A percentile compares a stretch with the other conserved stretches of the same genome.
Conservation (phyloP, 768 basidiomycete genomes). For the Phaffia australis region DNA sequence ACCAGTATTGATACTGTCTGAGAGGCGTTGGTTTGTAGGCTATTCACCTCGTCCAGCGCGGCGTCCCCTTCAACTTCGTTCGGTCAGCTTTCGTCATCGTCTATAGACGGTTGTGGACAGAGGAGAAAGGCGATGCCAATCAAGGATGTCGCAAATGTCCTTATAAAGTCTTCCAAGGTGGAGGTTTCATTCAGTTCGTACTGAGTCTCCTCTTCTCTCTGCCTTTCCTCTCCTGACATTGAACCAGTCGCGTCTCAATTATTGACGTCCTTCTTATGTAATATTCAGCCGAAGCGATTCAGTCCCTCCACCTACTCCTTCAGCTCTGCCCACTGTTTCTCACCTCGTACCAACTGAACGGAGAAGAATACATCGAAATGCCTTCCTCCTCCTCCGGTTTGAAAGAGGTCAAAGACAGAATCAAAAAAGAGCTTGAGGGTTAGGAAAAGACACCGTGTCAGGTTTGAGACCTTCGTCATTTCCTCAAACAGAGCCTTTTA, state of each 20-base stretch:
- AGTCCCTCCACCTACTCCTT: constrained; percentile 34
- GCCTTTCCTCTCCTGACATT: background rate
- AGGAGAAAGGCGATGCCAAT: constrained; percentile 36
- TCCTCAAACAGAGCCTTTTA: too few relatives aligned
- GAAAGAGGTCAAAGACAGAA: constrained; percentile 38
- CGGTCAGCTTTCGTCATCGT: background rate
- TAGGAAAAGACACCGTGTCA: background rate
- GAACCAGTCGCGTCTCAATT: background rate
- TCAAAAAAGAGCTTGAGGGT: constrained; percentile 33
- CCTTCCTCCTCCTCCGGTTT: constrained; percentile 30
- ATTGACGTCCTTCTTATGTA: background rate
- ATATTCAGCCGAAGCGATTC: constrained; percentile 34
- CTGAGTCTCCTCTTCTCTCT: background rate
- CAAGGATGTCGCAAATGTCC: constrained; percentile 35
- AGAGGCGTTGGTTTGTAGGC: constrained; percentile 25
- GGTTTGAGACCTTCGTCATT: too few relatives aligned
- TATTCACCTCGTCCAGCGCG: constrained; percentile 34
- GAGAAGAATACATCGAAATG: constrained; percentile 38
- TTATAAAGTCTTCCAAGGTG: constrained; percentile 38
- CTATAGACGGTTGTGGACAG: background rate
- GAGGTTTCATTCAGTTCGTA: constrained; percentile 36
- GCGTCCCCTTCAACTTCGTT: background rate
- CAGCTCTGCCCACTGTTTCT: constrained; percentile 38
- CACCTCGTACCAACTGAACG: constrained; percentile 29
- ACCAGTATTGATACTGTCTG: background rate